Evolutionary conservation across 208 protist species (phyloP).

Genomic region (Crithidia acanthocephali): DNA sequence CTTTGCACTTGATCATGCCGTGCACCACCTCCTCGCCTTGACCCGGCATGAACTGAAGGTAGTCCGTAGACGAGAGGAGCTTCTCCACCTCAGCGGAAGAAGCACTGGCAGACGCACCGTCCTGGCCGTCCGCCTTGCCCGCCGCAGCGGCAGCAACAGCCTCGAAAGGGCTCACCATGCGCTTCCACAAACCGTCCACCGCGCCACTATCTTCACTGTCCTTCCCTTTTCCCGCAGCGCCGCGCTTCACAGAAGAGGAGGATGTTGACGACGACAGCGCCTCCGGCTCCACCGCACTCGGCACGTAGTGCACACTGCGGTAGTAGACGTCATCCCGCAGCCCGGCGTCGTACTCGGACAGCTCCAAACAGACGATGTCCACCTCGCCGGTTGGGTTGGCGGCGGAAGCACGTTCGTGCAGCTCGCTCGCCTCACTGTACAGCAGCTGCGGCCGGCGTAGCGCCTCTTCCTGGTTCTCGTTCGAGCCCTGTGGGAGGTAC

Average conservation of each 20-base stretch:
- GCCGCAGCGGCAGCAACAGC: not conserved
- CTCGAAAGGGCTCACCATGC: conserved; percentile 18
- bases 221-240: not conserved
- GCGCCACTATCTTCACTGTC: not conserved
- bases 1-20: conserved; percentile 88
- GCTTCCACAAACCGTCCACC: conserved; percentile 14
- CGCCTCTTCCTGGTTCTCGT: conserved; percentile 50
- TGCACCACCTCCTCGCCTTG: conserved; percentile 72
- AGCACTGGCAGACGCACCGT: not conserved
- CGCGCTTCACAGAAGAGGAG: not conserved
- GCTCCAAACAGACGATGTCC: conserved; percentile 80
- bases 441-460: conserved; percentile 79
- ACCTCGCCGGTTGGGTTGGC: conserved; percentile 38
- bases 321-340: conserved; percentile 82
- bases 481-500: conserved; percentile 43
- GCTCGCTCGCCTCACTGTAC: conserved; percentile 72
- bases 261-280: not conserved
- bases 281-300: not conserved
- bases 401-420: conserved; percentile 37
- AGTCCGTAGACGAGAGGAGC: conserved; percentile 34
- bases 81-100: conserved; percentile 11
- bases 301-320: conserved; percentile 88
- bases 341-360: conserved; percentile 77
- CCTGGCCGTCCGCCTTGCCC: not conserved
- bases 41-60: conserved; percentile 75